Evolutionary conservation across 108 stramenopile species (phyloP), one percentile per base, ranked within the genome.

Genomic region (Cyclostephanos tholiformis): DNA sequence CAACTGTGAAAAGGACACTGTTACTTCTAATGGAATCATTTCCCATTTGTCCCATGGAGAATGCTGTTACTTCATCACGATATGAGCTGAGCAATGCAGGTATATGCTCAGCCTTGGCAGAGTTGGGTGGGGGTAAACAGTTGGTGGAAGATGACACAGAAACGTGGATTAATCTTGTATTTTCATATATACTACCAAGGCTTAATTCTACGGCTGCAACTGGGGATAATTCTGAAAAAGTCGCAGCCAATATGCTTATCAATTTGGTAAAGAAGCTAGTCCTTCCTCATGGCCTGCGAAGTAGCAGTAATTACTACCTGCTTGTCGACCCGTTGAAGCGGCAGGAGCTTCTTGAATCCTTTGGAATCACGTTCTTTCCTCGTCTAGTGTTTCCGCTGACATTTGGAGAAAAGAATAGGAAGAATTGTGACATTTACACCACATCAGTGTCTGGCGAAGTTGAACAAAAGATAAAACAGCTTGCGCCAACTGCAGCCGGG

Each of bases 181-280:
- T 82, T 19, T 66, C 76, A 7, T 74, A 79, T n/a, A n/a, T 78
- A 44, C 63, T 82, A 12, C 82, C 82, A 36, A 76, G 82, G 17
- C 60, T 82, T 2, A 17, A 58, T 59, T 39, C 25, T 22, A 51
- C 50, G 2, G 50, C 30, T 61, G 48, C 19, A 11, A 25, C 17
- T 17, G 72, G 63, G 26, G 72, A 60, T 11, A 58, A 52, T 50
- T 26, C 64, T 2, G 71, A 65, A 36, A 46, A 25, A 26, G 43
- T 52, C 20, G 65, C 71, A 17, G 72, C 62, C 11, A 61, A 73
- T 20, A 62, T 73, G 65, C 39, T 80, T 20, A 68, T 80, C 9
- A 48, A 64, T 20, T 60, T 71, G n/a, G 41, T 69, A 12, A 53
- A 25, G 35, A 70, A 77, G 62, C 50, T 77, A 16, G 58, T 75